Conservation (phyloP, 306 rosid genomes). For the Cicer cuneatum region DNA sequence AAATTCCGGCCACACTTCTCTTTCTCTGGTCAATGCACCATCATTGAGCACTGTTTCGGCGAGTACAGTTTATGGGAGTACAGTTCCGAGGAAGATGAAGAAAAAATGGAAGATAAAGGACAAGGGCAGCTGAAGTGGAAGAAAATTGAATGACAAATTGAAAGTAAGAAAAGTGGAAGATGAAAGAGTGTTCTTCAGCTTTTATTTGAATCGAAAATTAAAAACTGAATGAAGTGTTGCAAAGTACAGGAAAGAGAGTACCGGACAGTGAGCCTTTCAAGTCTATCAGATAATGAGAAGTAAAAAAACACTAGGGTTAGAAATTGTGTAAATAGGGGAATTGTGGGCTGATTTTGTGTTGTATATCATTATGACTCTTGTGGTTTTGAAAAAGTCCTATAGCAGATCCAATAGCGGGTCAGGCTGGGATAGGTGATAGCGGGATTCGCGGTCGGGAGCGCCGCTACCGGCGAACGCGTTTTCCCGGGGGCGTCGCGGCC, state of each 20-base stretch:
- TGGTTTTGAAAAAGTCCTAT: too few species aligned
- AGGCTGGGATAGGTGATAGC: too few species aligned
- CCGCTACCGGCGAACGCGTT: too few species aligned
- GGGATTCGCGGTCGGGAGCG: too few species aligned
- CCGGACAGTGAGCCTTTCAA: neutral
- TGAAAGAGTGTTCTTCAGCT: neutral
- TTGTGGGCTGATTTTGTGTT: neutral
- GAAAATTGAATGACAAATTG: neutral
- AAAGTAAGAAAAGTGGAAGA: neutral
- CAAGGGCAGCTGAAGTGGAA: neutral
- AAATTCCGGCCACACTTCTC: neutral
- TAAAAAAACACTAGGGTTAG: neutral
- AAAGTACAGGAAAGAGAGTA: neutral
- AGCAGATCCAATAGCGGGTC: too few species aligned
- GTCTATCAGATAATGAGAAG: neutral
- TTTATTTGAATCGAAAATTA: neutral
- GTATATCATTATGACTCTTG: neutral
- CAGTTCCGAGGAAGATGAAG: too few species aligned
- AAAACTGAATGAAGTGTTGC: neutral
- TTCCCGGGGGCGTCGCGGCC: too few species aligned
- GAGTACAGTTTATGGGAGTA: too few species aligned
- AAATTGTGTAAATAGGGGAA: too few species aligned
- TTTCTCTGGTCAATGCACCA: too few species aligned
- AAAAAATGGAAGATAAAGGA: neutral
- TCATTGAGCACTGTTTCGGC: too few species aligned